phyloP scores from a whole-genome alignment of 345 rosid species.

The Pistacia integerrima region DNA sequence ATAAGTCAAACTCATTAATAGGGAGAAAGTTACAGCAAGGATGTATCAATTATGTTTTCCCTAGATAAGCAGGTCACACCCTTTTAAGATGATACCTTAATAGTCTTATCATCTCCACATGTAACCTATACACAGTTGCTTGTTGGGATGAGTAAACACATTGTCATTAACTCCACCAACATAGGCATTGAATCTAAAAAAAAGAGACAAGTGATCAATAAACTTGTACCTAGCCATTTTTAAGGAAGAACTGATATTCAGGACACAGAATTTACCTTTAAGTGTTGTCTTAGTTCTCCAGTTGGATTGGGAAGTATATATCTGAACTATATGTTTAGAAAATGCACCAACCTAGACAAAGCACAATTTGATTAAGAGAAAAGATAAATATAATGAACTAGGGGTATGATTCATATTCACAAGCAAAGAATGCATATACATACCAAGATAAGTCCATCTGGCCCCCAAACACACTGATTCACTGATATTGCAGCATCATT shows the following conservation, averaged over 20 bases:
- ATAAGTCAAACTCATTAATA: neutral
- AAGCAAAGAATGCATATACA: conserved; percentile 3
- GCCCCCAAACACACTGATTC: conserved; percentile 66
- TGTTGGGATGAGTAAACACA: conserved; percentile 59
- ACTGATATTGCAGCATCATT: conserved; percentile 62
- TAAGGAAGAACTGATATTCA: neutral
- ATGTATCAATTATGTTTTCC: neutral
- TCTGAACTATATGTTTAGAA: conserved; percentile 80
- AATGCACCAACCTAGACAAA: conserved; percentile 64
- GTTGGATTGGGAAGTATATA: conserved; percentile 59
- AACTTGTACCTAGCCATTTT: neutral
- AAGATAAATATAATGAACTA: neutral
- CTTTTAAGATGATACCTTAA: conserved; percentile 42
- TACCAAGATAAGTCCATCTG: conserved; percentile 68
- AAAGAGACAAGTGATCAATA: conserved; percentile 15
- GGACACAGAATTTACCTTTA: conserved; percentile 49
- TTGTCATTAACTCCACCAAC: conserved; percentile 61
- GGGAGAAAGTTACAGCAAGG: neutral
- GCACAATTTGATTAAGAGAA: conserved; percentile 2
- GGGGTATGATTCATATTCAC: neutral
- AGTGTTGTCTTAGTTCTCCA: conserved; percentile 47
- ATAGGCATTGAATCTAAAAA: conserved; percentile 68
- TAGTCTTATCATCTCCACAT: conserved; percentile 69
- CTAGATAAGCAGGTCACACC: neutral
- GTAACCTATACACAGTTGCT: conserved; percentile 59